These are phyloP conservation scores for Cryoendolithus antarcticus DNA, from an alignment of 2,329 filamentous ascomycete genomes.

Conservation along the genomic window DNA sequence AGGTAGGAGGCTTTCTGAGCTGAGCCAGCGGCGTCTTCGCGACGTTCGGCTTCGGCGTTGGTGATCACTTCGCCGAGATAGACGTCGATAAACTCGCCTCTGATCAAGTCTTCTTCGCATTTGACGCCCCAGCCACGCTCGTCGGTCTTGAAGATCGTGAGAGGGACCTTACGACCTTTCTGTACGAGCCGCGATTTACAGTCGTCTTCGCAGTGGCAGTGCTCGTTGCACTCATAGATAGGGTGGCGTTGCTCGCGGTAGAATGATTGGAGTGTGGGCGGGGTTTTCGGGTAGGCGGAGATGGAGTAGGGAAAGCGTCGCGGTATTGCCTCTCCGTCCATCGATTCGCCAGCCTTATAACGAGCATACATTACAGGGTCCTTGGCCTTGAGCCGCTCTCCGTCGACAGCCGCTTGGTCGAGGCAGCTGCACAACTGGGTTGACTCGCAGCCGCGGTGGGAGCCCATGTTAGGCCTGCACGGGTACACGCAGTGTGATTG, in stretches of 20 bases:
- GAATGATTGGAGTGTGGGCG: constrained; percentile 22
- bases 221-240: constrained; percentile 75
- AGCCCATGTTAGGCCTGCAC: constrained; percentile 46
- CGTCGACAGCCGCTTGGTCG: constrained; percentile 43
- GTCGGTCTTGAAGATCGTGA: constrained; percentile 65
- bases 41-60: constrained; percentile 46
- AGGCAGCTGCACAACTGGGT: constrained; percentile 53
- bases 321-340: constrained; percentile 23
- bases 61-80: constrained; percentile 55
- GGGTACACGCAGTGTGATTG: constrained; percentile 50
- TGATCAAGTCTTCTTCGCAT: constrained; percentile 49
- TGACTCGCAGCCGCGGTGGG: constrained; percentile 49
- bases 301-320: constrained; percentile 51
- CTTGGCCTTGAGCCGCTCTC: constrained; percentile 21
- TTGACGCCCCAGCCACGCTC: constrained; percentile 70
- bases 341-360: constrained; percentile 9
- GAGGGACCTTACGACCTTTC: constrained; percentile 54
- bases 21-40: constrained; percentile 46
- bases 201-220: constrained; percentile 28
- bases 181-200: constrained; percentile 71
- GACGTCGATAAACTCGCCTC: constrained; percentile 67
- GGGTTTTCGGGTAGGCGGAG: constrained; percentile 10
- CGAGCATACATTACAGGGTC: constrained; percentile 9
- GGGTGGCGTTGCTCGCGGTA: constrained; percentile 34
- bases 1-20: constrained; percentile 62